Conservation (phyloP, 352 stramenopile species). For the Phytophthora citricola region DNA sequence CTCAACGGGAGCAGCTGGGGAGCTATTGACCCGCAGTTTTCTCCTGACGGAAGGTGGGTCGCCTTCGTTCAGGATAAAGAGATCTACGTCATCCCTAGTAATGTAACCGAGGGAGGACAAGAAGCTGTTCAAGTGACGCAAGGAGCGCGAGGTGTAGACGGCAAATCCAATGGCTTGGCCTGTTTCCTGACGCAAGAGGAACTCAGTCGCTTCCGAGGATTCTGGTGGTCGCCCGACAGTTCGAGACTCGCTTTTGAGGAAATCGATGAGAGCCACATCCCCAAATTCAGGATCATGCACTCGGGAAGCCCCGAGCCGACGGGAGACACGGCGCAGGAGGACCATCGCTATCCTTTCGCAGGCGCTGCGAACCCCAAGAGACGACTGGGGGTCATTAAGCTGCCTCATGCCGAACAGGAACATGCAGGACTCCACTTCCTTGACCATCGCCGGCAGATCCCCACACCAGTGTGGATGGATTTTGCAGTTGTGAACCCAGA, state of each 20-base stretch:
- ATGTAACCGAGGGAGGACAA: slow-evolving; percentile 40
- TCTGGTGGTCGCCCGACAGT: slow-evolving; percentile 96
- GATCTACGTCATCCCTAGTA: slow-evolving; percentile 90
- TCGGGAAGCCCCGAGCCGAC: slow-evolving; percentile 79
- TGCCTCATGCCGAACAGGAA: slow-evolving; percentile 29
- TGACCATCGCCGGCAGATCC: slow-evolving; percentile 22
- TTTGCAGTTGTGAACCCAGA: slow-evolving; percentile 50
- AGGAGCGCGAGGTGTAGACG: slow-evolving; percentile 69
- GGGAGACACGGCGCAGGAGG: slow-evolving; percentile 66
- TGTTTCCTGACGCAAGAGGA: slow-evolving; percentile 98
- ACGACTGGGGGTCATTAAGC: slow-evolving; percentile 73
- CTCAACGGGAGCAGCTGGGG: slow-evolving; percentile 70
- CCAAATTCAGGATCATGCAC: slow-evolving; percentile 96
- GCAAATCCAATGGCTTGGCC: slow-evolving; percentile 93
- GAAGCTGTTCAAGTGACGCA: slow-evolving; percentile 74
- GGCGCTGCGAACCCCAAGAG: slow-evolving; percentile 92
- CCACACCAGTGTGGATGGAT: slow-evolving; percentile 78
- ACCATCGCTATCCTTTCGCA: slow-evolving; percentile 94
- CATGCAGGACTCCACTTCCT: slow-evolving; percentile 12
- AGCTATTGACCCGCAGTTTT: slow-evolving; percentile 95
- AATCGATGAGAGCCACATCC: slow-evolving; percentile 94
- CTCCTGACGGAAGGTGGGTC: slow-evolving; percentile 92
- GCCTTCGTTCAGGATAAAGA: slow-evolving; percentile 96
- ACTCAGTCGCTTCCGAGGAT: slow-evolving; percentile 96
- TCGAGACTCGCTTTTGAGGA: slow-evolving; percentile 89